These are phyloP conservation scores for Pseudogymnoascus sp. DNA, from an alignment of 2,329 filamentous ascomycete species.

Conservation along the genomic window DNA sequence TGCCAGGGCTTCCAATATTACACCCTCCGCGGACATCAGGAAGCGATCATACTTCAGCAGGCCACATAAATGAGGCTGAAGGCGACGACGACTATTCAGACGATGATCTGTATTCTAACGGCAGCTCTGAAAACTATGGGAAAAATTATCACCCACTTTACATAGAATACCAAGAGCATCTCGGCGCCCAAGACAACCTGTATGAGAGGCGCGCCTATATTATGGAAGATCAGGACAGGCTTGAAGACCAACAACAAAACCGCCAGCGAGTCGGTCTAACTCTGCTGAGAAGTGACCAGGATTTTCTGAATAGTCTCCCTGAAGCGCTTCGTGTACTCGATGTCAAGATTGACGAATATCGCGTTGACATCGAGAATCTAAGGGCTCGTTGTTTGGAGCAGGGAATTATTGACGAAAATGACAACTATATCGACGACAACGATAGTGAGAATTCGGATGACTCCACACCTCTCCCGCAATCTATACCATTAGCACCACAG, in stretches of 20 bases:
- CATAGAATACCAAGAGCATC: constrained; percentile 13
- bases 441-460: not conserved
- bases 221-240: constrained; percentile 13
- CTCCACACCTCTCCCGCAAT: not conserved
- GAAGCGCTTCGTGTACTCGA: constrained; percentile 7
- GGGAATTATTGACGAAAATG: constrained; percentile 21
- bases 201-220: constrained; percentile 17
- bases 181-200: constrained; percentile 18
- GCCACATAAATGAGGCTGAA: not conserved
- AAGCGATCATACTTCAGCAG: not conserved
- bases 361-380: constrained; percentile 13
- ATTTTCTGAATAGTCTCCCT: constrained; percentile 18
- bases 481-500: not conserved
- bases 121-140: constrained; percentile 1
- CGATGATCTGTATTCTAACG: not conserved
- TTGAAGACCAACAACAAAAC: constrained; percentile 14
- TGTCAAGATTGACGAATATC: constrained; percentile 10
- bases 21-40: not conserved
- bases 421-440: not conserved
- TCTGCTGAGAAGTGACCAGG: constrained; percentile 15
- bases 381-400: constrained; percentile 15
- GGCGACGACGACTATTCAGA: not conserved
- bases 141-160: constrained; percentile 19
- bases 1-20: too few relatives aligned
- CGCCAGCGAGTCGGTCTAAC: constrained; percentile 10